These are phyloP conservation scores for Monilinia fructicola DNA, from an alignment of 2,329 filamentous ascomycete genomes.

Conservation along the genomic window DNA sequence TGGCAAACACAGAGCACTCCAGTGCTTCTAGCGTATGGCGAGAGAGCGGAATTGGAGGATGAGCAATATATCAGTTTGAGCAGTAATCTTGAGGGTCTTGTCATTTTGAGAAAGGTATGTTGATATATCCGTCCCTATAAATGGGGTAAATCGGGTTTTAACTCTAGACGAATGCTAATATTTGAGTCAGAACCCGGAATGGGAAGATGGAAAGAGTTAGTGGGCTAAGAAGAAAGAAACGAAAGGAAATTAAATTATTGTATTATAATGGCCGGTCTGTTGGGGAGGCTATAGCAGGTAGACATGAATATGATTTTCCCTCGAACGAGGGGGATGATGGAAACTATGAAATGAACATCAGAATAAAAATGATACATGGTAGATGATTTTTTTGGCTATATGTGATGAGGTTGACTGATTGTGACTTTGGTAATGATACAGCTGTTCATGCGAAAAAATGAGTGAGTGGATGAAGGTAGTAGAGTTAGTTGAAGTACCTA, in stretches of 20 bases:
- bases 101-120: slow-evolving; percentile 93
- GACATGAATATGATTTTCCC: slow-evolving; percentile 25
- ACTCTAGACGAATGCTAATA: slow-evolving; percentile 22
- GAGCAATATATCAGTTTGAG: slow-evolving; percentile 94
- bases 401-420: not conserved
- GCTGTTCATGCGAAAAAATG: not conserved
- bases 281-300: slow-evolving; percentile 26
- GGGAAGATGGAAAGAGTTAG: slow-evolving; percentile 50
- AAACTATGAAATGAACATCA: slow-evolving; percentile 27
- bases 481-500: not conserved
- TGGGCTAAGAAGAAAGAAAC: slow-evolving; percentile 23
- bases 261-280: slow-evolving; percentile 36
- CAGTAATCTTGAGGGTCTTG: slow-evolving; percentile 88
- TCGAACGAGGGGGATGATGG: not conserved
- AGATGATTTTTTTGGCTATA: slow-evolving; percentile 27
- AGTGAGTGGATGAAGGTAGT: no score
- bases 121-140: not conserved
- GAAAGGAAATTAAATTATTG: slow-evolving; percentile 37
- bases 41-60: slow-evolving; percentile 94
- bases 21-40: slow-evolving; percentile 88
- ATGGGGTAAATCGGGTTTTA: no score
- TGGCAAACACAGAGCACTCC: slow-evolving; percentile 99
- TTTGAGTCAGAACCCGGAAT: slow-evolving; percentile 52
- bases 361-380: slow-evolving; percentile 33
- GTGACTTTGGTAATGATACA: not conserved